A percentile compares a stretch with the other conserved stretches of the same genome.
Evolutionary conservation across 805 yeast species (phyloP).

Genomic region (Pachysolen tannophilus): DNA sequence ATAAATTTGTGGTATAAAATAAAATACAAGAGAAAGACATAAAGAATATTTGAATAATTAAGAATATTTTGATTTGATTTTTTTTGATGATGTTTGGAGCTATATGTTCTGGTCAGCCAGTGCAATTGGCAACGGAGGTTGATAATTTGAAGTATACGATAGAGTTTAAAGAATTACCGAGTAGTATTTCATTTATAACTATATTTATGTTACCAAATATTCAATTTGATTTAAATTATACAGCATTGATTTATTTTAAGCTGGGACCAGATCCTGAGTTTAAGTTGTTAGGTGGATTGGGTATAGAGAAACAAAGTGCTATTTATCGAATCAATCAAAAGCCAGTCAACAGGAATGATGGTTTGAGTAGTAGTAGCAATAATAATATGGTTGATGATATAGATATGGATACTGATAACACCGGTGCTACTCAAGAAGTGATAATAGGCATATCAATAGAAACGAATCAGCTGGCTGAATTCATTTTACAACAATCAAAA

Average conservation of each 20-base stretch:
- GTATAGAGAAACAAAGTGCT: slow-evolving; percentile 74
- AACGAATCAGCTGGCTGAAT: slow-evolving; percentile 58
- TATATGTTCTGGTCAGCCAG: slow-evolving; percentile 63
- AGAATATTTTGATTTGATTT: too few relatives aligned
- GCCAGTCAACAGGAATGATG: slow-evolving; percentile 11
- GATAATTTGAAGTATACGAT: slow-evolving; percentile 62
- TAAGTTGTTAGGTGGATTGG: slow-evolving; percentile 57
- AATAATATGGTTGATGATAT: slow-evolving; percentile 44
- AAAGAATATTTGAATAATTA: too few relatives aligned
- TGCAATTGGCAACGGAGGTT: slow-evolving; percentile 52
- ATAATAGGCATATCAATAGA: slow-evolving; percentile 89
- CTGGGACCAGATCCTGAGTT: slow-evolving; percentile 40
- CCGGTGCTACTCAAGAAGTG: slow-evolving; percentile 23
- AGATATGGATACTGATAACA: slow-evolving; percentile 42
- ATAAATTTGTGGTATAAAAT: too few relatives aligned
- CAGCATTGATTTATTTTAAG: slow-evolving; percentile 79
- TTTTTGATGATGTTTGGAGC: slow-evolving; percentile 55
- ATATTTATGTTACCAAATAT: slow-evolving; percentile 81
- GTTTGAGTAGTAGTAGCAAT: slow-evolving; percentile 10
- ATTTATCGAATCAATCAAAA: slow-evolving; percentile 59
- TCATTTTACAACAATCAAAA: slow-evolving; percentile 31
- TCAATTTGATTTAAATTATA: slow-evolving; percentile 56
- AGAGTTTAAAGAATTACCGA: slow-evolving; percentile 50
- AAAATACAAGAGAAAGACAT: too few relatives aligned
- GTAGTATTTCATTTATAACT: slow-evolving; percentile 64